Percentiles rank a stretch among this genome's conserved stretches.
phyloP scores from a whole-genome alignment of 306 rosid genomes.

The Lathyrus oleraceus region DNA sequence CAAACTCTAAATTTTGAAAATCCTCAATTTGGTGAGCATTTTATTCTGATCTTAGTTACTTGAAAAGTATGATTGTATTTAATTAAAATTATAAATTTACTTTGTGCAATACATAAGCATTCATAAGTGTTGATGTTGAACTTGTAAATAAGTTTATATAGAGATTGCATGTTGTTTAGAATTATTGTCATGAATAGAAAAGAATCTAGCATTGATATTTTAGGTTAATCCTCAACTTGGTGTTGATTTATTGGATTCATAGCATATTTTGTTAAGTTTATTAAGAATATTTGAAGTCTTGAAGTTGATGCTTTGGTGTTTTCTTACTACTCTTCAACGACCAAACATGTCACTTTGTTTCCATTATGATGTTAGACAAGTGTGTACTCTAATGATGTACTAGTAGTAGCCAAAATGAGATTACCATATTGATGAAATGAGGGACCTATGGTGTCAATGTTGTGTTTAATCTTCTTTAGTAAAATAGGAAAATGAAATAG shows the following conservation, averaged over 20 bases:
- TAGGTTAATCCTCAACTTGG: neutral
- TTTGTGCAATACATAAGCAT: slow-evolving; percentile 44
- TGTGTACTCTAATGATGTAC: slow-evolving; percentile 13
- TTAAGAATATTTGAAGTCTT: slow-evolving; percentile 15
- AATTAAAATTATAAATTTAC: slow-evolving; percentile 45
- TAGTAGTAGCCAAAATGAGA: slow-evolving; percentile 15
- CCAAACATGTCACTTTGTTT: slow-evolving; percentile 23
- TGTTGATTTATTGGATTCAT: slow-evolving; percentile 29
- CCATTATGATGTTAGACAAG: slow-evolving; percentile 26
- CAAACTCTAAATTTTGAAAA: slow-evolving; percentile 34
- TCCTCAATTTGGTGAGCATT: slow-evolving; percentile 41
- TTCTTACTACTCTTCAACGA: neutral
- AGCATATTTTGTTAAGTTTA: neutral
- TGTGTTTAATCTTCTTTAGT: slow-evolving; percentile 15
- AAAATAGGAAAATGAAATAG: slow-evolving; percentile 9
- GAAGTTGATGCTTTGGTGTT: no score
- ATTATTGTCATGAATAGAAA: slow-evolving; percentile 28
- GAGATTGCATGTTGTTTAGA: slow-evolving; percentile 37
- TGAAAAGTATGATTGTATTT: slow-evolving; percentile 39
- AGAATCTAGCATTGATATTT: slow-evolving; percentile 25
- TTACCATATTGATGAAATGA: slow-evolving; percentile 29
- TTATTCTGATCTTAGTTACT: slow-evolving; percentile 44
- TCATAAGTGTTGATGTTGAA: slow-evolving; percentile 32
- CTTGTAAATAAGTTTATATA: slow-evolving; percentile 46
- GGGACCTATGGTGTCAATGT: slow-evolving; percentile 27